Base-by-base conservation (phyloP, 495 filamentous ascomycete species). In the Tuber aestivum region DNA sequence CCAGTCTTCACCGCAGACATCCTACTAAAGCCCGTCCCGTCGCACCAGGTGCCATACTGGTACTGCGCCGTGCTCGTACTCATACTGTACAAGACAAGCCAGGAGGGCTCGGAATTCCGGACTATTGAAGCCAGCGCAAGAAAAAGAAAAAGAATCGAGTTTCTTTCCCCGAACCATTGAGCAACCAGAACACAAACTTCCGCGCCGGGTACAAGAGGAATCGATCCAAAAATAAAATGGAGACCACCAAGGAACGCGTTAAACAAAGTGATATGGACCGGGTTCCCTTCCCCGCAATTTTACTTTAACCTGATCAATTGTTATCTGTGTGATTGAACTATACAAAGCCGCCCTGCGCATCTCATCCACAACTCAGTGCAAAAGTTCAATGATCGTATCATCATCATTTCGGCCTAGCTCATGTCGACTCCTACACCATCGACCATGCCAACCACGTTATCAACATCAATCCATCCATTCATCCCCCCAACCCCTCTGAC, bases 321-420 rank as follows among this genome's bases (percentile, higher is more conserved):
- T 65, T 70, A 70, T 76, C 75, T 75, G 73, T 71, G 76, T n/a
- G 70, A 79, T 72, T 75, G 78, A 77, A 75, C 72, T 79, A 75
- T 79, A 79, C 77, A 79, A 79, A 75, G 69, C 70, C 70, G 45
- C 74, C 48, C 41, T 44, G 40, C 41, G n/a, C 65, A 42, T 69
- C 0, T 70, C 27, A 23, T 27, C 61, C 73, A 45, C 69, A 72
- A 45, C 65, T 32, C 10, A 61, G 41, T 45, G 44, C 61, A 69
- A 65, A 65, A 35, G 56, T 65, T 65, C 42, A 75, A 79, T 78
- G 75, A 79, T 79, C 76, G 61, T 79, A 75, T 72, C 70, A 56
- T 75, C 69, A 69, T 61, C 72, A 61, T 78, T 72, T 72, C 50
- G 27, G 27, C 56, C 56, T 65, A 65, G 18, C 56, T 35, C 27